These are phyloP conservation scores for Neobulgaria alba DNA, from an alignment of 2,329 filamentous ascomycete species.

Conservation along the genomic window DNA sequence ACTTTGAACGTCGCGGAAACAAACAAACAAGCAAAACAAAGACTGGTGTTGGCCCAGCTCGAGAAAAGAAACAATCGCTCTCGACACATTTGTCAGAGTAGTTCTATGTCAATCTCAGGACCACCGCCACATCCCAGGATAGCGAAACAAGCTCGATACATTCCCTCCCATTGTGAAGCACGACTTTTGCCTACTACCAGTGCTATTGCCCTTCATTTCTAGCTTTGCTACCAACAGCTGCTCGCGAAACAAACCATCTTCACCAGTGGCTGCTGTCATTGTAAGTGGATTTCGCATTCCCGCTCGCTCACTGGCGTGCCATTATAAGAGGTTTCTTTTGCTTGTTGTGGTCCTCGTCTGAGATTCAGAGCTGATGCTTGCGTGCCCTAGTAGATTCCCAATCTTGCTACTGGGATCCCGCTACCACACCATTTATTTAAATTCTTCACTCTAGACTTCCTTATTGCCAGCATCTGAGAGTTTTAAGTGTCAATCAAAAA, in stretches of 20 bases:
- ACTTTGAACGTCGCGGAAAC: neutral
- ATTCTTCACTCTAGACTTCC: neutral
- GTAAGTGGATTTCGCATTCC: neutral
- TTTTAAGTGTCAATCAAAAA: neutral
- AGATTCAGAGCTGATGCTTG: conserved; percentile 1
- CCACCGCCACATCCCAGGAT: neutral
- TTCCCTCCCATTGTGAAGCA: neutral
- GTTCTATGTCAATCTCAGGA: too few species aligned
- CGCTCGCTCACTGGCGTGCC: neutral
- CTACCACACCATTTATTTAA: neutral
- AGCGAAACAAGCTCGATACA: conserved; percentile 1
- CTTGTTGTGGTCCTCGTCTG: neutral
- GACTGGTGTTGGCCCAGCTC: too few species aligned
- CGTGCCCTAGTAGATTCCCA: neutral
- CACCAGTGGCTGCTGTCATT: neutral
- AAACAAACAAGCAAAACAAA: neutral
- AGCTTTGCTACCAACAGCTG: neutral
- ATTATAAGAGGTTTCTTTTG: neutral
- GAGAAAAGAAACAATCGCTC: neutral
- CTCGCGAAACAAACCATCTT: neutral
- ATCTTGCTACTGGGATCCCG: neutral
- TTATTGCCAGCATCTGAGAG: neutral
- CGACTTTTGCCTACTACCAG: neutral
- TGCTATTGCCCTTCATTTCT: neutral
- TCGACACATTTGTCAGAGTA: neutral